A percentile compares a stretch with the other conserved stretches of the same genome.
phyloP scores from a whole-genome alignment of 768 basidiomycete genomes.

The Mycena belliarum region DNA sequence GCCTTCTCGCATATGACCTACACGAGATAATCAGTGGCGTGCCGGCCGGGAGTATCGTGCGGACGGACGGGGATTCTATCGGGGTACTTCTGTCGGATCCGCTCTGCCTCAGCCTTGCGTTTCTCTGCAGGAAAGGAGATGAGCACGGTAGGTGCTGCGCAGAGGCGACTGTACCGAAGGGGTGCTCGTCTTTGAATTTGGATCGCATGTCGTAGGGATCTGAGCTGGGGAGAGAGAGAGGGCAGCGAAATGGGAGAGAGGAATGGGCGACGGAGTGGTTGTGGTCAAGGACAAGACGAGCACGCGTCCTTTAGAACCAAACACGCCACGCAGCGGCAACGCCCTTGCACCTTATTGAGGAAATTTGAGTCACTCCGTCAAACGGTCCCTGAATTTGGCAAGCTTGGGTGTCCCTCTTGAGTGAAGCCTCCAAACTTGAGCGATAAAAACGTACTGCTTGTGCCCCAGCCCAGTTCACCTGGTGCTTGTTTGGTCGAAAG shows the following conservation, averaged over 20 bases:
- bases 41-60: constrained; percentile 2
- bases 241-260: background rate
- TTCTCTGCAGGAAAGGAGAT: constrained; percentile 68
- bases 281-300: background rate
- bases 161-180: constrained; percentile 67
- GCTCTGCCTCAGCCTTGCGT: constrained; percentile 98
- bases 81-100: constrained; percentile 97
- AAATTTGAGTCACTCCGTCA: background rate
- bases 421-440: too few relatives aligned
- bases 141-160: constrained; percentile 30
- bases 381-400: too few relatives aligned
- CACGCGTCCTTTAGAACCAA: too few relatives aligned
- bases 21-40: constrained; percentile 19
- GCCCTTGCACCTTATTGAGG: background rate
- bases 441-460: too few relatives aligned
- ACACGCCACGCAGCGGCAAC: constrained; percentile 7
- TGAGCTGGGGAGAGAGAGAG: too few relatives aligned
- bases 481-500: too few relatives aligned
- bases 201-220: constrained; percentile 89
- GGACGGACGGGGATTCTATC: constrained; percentile 94
- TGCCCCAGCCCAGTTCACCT: too few relatives aligned
- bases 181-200: constrained; percentile 99
- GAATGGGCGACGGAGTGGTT: constrained; percentile 24
- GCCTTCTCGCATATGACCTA: constrained; percentile 99
- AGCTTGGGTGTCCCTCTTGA: too few relatives aligned